A percentile compares a stretch with the other conserved stretches of the same genome.
Conservation (phyloP, 768 basidiomycete species). For the Calocybe gangraenosa region DNA sequence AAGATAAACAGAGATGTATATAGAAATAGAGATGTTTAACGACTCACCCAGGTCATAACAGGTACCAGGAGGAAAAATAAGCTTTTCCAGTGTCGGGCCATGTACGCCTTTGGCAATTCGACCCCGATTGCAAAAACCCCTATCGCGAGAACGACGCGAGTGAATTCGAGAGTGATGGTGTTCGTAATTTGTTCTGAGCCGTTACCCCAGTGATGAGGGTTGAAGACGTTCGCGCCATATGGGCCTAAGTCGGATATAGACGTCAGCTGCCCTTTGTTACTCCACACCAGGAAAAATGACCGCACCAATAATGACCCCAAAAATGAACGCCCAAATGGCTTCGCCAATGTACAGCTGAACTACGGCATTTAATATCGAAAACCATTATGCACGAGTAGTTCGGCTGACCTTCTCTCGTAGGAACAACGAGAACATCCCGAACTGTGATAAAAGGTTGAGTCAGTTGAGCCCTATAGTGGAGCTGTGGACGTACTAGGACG, state of each 20-base stretch:
- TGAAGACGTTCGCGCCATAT: slow-evolving; percentile 75
- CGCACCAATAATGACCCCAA: slow-evolving; percentile 84
- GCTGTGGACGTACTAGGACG: slow-evolving; percentile 68
- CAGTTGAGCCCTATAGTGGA: too few species aligned
- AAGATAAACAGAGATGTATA: slow-evolving; percentile 4
- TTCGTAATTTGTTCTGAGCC: slow-evolving; percentile 49
- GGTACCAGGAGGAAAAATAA: slow-evolving; percentile 79
- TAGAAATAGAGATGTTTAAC: background rate
- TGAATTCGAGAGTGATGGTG: slow-evolving; percentile 84
- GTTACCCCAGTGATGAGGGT: slow-evolving; percentile 74
- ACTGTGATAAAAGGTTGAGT: slow-evolving; percentile 38
- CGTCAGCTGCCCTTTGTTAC: background rate
- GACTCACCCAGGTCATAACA: slow-evolving; percentile 77
- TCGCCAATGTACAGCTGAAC: slow-evolving; percentile 86
- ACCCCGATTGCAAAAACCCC: slow-evolving; percentile 98
- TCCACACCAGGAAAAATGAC: slow-evolving; percentile 17
- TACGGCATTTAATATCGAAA: slow-evolving; percentile 5
- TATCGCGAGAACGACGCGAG: slow-evolving; percentile 89
- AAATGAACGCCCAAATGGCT: slow-evolving; percentile 92
- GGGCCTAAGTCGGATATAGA: slow-evolving; percentile 49
- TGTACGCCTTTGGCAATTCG: slow-evolving; percentile 94
- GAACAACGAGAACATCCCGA: slow-evolving; percentile 93
- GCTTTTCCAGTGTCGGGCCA: slow-evolving; percentile 90
- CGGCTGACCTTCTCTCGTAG: slow-evolving; percentile 76
- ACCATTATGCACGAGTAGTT: background rate